Percentiles rank a stretch among this genome's conserved stretches.
Evolutionary conservation across 768 basidiomycete genomes (phyloP).

Genomic region (Tremella fuciformis): DNA sequence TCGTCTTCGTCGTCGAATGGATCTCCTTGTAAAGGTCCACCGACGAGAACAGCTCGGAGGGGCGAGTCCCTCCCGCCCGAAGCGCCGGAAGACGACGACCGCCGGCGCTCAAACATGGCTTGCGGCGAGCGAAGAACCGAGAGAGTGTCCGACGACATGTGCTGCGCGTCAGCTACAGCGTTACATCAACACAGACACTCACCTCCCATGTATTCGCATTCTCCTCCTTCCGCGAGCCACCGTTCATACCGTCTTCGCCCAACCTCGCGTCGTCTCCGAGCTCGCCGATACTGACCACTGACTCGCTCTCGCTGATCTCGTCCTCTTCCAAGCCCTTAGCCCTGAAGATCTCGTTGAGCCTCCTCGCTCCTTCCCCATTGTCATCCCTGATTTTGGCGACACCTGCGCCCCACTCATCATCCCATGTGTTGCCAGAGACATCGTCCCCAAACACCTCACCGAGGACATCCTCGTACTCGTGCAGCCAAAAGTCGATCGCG

Average conservation of each 20-base stretch:
- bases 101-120: slow-evolving; percentile 56
- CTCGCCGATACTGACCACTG: slow-evolving; percentile 83
- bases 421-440: slow-evolving; percentile 11
- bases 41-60: slow-evolving; percentile 73
- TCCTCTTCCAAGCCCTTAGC: slow-evolving; percentile 63
- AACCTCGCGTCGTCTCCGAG: slow-evolving; percentile 74
- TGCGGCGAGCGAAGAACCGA: slow-evolving; percentile 87
- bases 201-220: slow-evolving; percentile 97
- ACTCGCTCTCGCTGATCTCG: slow-evolving; percentile 90
- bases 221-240: slow-evolving; percentile 24
- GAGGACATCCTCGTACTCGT: slow-evolving; percentile 93
- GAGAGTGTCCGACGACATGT: slow-evolving; percentile 95
- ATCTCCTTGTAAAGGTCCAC: slow-evolving; percentile 57
- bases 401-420: slow-evolving; percentile 16
- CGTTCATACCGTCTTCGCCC: slow-evolving; percentile 35
- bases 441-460: slow-evolving; percentile 55
- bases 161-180: slow-evolving; percentile 57
- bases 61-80: slow-evolving; percentile 54
- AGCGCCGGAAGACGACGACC: slow-evolving; percentile 62
- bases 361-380: slow-evolving; percentile 65
- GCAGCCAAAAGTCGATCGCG: slow-evolving; percentile 75
- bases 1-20: slow-evolving; percentile 70
- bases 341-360: slow-evolving; percentile 70
- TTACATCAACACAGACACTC: slow-evolving; percentile 38
- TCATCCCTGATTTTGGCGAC: slow-evolving; percentile 2